A percentile compares a stretch with the other conserved stretches of the same genome.
These are phyloP conservation scores for Aegle marmelos DNA, from an alignment of 345 rosid species.

Conservation along the genomic window DNA sequence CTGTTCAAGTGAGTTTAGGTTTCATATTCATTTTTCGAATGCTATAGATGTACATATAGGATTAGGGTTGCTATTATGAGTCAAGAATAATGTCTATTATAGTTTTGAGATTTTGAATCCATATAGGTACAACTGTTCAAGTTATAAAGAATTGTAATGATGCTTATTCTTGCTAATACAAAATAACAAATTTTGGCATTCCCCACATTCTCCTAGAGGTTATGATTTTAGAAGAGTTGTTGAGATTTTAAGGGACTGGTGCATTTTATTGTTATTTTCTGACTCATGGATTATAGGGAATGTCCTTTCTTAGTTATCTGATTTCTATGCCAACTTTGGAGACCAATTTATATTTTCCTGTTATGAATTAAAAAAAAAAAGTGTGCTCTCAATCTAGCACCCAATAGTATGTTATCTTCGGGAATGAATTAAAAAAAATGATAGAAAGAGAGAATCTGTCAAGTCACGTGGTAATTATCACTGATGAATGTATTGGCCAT, in stretches of 20 bases:
- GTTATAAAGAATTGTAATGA: background rate
- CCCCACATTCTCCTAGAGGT: background rate
- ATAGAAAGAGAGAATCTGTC: no score
- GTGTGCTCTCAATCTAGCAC: background rate
- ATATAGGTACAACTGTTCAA: background rate
- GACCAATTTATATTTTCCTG: background rate
- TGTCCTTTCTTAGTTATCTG: background rate
- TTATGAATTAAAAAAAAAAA: background rate
- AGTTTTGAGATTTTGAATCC: background rate
- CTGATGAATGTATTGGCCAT: background rate
- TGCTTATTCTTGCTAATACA: background rate
- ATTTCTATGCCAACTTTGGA: background rate
- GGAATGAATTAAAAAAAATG: background rate
- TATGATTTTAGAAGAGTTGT: background rate
- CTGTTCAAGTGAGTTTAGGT: background rate
- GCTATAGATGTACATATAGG: background rate
- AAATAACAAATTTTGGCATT: background rate
- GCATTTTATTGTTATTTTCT: background rate
- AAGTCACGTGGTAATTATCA: background rate
- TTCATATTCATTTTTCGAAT: background rate
- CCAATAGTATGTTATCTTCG: background rate
- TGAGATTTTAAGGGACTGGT: background rate
- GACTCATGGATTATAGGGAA: background rate
- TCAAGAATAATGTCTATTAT: background rate
- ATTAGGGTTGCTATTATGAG: background rate